These are phyloP conservation scores for Fusarium siculi DNA, from an alignment of 2,329 filamentous ascomycete genomes.

Conservation along the genomic window DNA sequence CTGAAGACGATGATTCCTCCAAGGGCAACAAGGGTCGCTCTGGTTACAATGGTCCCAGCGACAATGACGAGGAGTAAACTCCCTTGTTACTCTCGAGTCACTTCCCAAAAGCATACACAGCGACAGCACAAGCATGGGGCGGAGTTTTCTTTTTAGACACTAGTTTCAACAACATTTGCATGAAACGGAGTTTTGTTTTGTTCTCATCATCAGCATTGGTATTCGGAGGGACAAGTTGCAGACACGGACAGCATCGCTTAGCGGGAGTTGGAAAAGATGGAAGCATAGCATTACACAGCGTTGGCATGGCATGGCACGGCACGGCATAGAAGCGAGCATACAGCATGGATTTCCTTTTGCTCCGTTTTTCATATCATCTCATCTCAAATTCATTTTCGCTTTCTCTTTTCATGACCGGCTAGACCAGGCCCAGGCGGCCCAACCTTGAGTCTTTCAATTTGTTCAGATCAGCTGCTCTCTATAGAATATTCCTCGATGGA, in stretches of 20 bases:
- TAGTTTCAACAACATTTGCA: conserved; percentile 26
- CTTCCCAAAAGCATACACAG: conserved; percentile 18
- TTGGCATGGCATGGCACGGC: conserved; percentile 18
- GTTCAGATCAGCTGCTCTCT: conserved; percentile 28
- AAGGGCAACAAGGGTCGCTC: conserved; percentile 54
- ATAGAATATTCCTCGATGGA: conserved; percentile 26
- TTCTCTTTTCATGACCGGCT: conserved; percentile 16
- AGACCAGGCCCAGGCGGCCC: conserved; percentile 29
- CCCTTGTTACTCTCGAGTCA: not conserved
- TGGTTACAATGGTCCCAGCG: conserved; percentile 55
- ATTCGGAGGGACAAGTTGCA: not conserved
- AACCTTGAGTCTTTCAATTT: conserved; percentile 10
- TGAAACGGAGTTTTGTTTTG: conserved; percentile 23
- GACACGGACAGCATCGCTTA: conserved; percentile 14
- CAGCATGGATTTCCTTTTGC: conserved; percentile 23
- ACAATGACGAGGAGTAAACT: conserved; percentile 48
- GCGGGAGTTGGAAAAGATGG: conserved; percentile 24
- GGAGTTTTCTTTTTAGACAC: conserved; percentile 34
- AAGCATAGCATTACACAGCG: conserved; percentile 13
- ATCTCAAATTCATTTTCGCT: not conserved
- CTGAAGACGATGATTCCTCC: conserved; percentile 42
- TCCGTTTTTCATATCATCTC: not conserved
- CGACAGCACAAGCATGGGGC: conserved; percentile 32
- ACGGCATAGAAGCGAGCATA: conserved; percentile 16
- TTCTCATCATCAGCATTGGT: conserved; percentile 6